phyloP scores from a whole-genome alignment of 1,284 basidiomycete species.

The Coniferiporia sulphurascens region DNA sequence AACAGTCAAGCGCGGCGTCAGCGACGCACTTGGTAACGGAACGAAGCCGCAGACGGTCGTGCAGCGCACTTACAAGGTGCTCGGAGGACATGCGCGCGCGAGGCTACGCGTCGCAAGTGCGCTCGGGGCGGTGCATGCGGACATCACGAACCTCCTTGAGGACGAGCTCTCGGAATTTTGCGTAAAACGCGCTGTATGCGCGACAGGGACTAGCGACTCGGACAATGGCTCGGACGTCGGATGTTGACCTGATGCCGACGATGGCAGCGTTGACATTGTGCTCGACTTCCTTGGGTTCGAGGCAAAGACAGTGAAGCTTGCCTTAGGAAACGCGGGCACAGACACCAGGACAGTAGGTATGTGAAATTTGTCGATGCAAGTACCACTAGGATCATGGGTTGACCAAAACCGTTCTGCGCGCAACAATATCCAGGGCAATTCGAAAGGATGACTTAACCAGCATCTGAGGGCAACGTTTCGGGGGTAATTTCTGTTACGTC shows the following conservation, averaged over 20 bases:
- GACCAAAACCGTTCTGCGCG: neutral
- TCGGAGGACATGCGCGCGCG: constrained; percentile 77
- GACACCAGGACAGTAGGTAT: neutral
- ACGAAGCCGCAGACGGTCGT: constrained; percentile 56
- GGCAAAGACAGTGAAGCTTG: constrained; percentile 78
- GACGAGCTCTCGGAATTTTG: constrained; percentile 59
- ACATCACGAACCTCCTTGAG: constrained; percentile 79
- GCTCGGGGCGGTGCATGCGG: constrained; percentile 57
- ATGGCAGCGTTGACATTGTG: constrained; percentile 31
- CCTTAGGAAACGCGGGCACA: constrained; percentile 29
- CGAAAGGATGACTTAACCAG: neutral
- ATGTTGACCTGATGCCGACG: too few relatives aligned
- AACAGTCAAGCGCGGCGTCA: constrained; percentile 95
- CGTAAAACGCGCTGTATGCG: constrained; percentile 31
- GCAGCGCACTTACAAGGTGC: constrained; percentile 86
- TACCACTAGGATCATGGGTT: neutral
- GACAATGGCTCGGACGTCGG: constrained; percentile 21
- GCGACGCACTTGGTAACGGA: constrained; percentile 56
- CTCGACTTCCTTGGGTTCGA: constrained; percentile 80
- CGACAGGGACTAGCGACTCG: constrained; percentile 12
- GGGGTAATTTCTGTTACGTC: too few relatives aligned
- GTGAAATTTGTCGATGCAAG: neutral
- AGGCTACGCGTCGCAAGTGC: constrained; percentile 52
- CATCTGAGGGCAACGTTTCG: neutral
- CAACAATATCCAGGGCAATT: neutral